Conservation (phyloP, 495 filamentous ascomycete genomes). For the Neurospora terricola region DNA sequence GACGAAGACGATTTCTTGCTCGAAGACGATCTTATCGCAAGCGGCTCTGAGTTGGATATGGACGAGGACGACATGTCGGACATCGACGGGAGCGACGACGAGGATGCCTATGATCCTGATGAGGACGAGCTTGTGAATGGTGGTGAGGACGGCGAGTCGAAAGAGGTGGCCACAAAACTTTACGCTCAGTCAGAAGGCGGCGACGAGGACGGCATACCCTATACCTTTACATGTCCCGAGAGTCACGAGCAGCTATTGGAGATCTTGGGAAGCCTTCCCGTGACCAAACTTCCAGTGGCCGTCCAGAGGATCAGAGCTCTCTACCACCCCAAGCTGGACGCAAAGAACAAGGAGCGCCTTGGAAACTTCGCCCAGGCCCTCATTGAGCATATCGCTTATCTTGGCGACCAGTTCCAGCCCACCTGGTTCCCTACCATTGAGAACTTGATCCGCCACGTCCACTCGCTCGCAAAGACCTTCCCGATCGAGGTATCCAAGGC, state of each 20-base stretch:
- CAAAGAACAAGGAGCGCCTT: slow-evolving; percentile 76
- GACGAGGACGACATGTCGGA: slow-evolving; percentile 43
- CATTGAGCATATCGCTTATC: slow-evolving; percentile 65
- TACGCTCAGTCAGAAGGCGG: slow-evolving; percentile 16
- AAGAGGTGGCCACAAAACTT: slow-evolving; percentile 33
- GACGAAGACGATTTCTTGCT: slow-evolving; percentile 90
- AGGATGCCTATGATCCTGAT: slow-evolving; percentile 29
- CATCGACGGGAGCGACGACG: slow-evolving; percentile 42
- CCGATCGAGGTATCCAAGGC: slow-evolving; percentile 64
- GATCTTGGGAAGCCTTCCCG: slow-evolving; percentile 46
- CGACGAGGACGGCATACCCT: slow-evolving; percentile 51
- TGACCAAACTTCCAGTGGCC: slow-evolving; percentile 61
- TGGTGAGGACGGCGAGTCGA: slow-evolving; percentile 41
- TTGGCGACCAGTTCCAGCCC: slow-evolving; percentile 39
- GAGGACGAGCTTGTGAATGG: slow-evolving; percentile 63
- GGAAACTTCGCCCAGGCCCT: slow-evolving; percentile 62
- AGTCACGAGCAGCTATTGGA: slow-evolving; percentile 63
- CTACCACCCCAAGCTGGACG: slow-evolving; percentile 77
- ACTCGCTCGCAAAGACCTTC: slow-evolving; percentile 72
- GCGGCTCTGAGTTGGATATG: slow-evolving; percentile 52
- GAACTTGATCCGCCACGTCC: slow-evolving; percentile 30
- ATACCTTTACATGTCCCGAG: slow-evolving; percentile 74
- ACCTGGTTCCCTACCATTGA: slow-evolving; percentile 30
- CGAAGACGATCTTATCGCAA: slow-evolving; percentile 74
- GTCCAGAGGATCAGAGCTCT: slow-evolving; percentile 80